phyloP scores from a whole-genome alignment of 176 grass and related monocot species.

The Oryza meridionalis region DNA sequence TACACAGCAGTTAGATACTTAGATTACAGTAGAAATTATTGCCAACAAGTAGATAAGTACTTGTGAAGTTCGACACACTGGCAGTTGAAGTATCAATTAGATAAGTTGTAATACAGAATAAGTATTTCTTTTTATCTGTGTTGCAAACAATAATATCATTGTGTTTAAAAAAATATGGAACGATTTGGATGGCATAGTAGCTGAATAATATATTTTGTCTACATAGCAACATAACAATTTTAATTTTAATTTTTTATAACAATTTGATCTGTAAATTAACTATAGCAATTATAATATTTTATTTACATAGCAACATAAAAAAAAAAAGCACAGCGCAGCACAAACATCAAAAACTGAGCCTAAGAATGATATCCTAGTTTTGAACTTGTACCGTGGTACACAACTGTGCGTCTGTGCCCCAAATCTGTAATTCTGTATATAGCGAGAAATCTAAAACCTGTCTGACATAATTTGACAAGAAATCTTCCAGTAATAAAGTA shows the following conservation, averaged over 20 bases:
- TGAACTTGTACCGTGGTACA: not conserved
- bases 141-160: not conserved
- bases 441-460: conserved; percentile 3
- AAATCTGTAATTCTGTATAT: conserved; percentile 19
- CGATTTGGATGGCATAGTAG: not conserved
- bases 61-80: not conserved
- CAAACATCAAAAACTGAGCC: not conserved
- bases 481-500: not conserved
- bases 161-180: not conserved
- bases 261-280: not conserved
- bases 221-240: too few relatives aligned
- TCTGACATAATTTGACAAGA: not conserved
- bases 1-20: not conserved
- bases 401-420: not conserved
- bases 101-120: not conserved
- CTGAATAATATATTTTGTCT: not conserved
- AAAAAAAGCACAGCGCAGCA: not conserved
- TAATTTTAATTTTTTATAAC: too few relatives aligned
- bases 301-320: not conserved
- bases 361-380: not conserved
- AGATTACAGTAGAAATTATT: not conserved
- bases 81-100: not conserved
- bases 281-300: not conserved
- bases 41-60: not conserved
- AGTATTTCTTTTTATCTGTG: not conserved